These are phyloP conservation scores for Coemansia sp. DNA, from an alignment of 192 early-diverging fungal genomes.

Conservation along the genomic window DNA sequence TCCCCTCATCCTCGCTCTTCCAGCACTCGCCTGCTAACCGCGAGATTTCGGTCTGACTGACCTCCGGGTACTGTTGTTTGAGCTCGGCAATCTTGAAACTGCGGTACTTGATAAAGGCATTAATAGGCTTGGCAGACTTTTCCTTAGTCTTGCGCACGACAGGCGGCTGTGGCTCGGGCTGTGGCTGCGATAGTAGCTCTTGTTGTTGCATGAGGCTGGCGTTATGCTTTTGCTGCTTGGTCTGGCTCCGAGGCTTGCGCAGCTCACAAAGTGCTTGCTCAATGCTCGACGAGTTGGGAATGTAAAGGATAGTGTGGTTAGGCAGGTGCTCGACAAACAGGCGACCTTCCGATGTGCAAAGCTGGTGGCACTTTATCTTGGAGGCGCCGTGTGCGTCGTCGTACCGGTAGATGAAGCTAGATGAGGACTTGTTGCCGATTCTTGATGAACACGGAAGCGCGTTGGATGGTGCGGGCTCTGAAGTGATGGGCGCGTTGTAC, in stretches of 20 bases:
- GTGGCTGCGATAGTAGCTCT: slow-evolving; percentile 6
- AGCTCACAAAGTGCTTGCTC: slow-evolving; percentile 32
- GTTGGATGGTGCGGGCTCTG: background rate
- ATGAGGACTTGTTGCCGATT: slow-evolving; percentile 21
- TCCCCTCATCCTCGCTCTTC: slow-evolving; percentile 45
- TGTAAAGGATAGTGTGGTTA: slow-evolving; percentile 42
- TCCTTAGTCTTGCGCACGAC: slow-evolving; percentile 40
- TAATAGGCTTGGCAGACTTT: slow-evolving; percentile 53
- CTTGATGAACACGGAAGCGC: slow-evolving; percentile 24
- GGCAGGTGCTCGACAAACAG: slow-evolving; percentile 48
- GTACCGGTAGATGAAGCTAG: slow-evolving; percentile 39
- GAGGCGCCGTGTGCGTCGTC: slow-evolving; percentile 21
- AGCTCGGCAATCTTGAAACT: slow-evolving; percentile 53
- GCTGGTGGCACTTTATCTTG: slow-evolving; percentile 41
- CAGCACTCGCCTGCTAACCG: slow-evolving; percentile 52
- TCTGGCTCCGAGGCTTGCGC: slow-evolving; percentile 19
- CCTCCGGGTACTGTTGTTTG: slow-evolving; percentile 43
- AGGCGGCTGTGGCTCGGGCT: slow-evolving; percentile 12
- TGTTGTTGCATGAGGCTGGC: slow-evolving; percentile 4
- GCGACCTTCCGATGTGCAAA: slow-evolving; percentile 40
- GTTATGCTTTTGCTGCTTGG: slow-evolving; percentile 16
- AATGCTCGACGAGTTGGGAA: slow-evolving; percentile 30
- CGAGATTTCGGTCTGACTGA: slow-evolving; percentile 53
- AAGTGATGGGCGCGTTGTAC: slow-evolving; percentile 5
- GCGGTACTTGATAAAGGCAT: slow-evolving; percentile 54